A percentile compares a stretch with the other conserved stretches of the same genome.
Evolutionary conservation across 2,329 filamentous ascomycete species (phyloP).

Genomic region (Huntiella savannae): DNA sequence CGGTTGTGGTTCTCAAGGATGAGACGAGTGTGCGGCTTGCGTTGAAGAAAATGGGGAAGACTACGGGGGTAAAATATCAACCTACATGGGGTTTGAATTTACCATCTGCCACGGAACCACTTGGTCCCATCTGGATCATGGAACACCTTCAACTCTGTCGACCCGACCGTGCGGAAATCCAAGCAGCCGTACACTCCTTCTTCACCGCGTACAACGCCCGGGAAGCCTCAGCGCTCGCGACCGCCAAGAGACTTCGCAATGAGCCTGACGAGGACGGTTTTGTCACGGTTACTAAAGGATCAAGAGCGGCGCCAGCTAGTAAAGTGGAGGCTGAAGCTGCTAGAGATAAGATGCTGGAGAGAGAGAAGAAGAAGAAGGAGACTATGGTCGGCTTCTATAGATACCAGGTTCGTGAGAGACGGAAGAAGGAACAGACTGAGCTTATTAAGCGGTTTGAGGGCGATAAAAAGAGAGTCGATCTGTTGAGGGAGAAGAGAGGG

Average conservation of each 20-base stretch:
- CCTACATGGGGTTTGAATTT: constrained; percentile 52
- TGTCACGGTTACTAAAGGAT: constrained; percentile 71
- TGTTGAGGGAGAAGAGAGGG: constrained; percentile 49
- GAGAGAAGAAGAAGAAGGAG: constrained; percentile 40
- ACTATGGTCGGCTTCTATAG: constrained; percentile 61
- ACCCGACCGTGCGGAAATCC: constrained; percentile 44
- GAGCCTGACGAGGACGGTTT: constrained; percentile 92
- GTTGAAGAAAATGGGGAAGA: constrained; percentile 53
- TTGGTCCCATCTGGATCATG: constrained; percentile 41
- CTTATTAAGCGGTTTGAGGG: constrained; percentile 56
- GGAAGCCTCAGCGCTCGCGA: constrained; percentile 43
- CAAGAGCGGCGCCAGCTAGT: constrained; percentile 52
- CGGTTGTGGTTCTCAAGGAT: constrained; percentile 70
- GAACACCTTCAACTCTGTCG: constrained; percentile 53
- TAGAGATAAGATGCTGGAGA: constrained; percentile 39
- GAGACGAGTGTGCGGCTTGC: constrained; percentile 56
- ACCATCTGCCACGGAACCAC: constrained; percentile 22
- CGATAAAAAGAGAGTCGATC: constrained; percentile 51
- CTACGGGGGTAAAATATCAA: constrained; percentile 33
- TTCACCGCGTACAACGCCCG: constrained; percentile 63
- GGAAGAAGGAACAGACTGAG: constrained; percentile 53
- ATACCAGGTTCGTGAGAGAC: constrained; percentile 63
- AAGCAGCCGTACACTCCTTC: constrained; percentile 62
- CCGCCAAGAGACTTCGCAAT: constrained; percentile 46
- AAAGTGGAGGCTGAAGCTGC: constrained; percentile 50